These are phyloP conservation scores for Letharia lupina DNA, from an alignment of 495 filamentous ascomycete species.

Conservation along the genomic window DNA sequence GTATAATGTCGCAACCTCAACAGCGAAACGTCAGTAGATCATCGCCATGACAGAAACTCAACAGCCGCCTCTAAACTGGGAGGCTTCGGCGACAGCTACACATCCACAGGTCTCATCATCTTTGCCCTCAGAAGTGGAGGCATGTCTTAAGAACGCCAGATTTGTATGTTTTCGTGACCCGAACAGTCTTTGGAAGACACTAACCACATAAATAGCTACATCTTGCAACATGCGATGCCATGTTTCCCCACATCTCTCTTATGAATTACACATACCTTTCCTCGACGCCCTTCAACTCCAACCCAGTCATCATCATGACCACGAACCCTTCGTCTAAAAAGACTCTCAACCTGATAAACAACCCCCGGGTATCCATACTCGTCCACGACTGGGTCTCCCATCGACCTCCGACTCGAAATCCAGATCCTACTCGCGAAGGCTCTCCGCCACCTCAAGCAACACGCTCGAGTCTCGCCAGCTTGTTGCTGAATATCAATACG, in stretches of 20 bases:
- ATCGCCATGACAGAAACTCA: slow-evolving; percentile 37
- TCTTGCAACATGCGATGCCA: slow-evolving; percentile 75
- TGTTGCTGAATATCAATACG: slow-evolving; percentile 85
- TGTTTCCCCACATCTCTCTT: slow-evolving; percentile 85
- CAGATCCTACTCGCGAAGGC: slow-evolving; percentile 47
- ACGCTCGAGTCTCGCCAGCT: slow-evolving; percentile 63
- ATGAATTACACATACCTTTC: slow-evolving; percentile 99
- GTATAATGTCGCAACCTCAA: background rate
- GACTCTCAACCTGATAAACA: slow-evolving; percentile 74
- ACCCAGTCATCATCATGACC: slow-evolving; percentile 85
- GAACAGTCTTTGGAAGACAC: background rate
- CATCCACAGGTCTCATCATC: slow-evolving; percentile 58
- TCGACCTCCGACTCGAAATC: slow-evolving; percentile 69
- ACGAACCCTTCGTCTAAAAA: slow-evolving; percentile 84
- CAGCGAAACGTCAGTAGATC: background rate
- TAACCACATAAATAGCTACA: slow-evolving; percentile 57
- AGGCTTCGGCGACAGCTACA: slow-evolving; percentile 63
- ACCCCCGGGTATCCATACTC: slow-evolving; percentile 86
- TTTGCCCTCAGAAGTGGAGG: slow-evolving; percentile 74
- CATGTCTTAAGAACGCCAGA: slow-evolving; percentile 87
- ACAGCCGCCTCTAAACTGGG: slow-evolving; percentile 59
- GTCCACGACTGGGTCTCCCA: slow-evolving; percentile 98
- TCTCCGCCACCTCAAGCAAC: slow-evolving; percentile 55
- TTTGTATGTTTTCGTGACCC: slow-evolving; percentile 52
- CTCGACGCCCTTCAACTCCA: slow-evolving; percentile 60